These are phyloP conservation scores for Coemansia furcata DNA, from an alignment of 192 early-diverging fungal species.

Conservation along the genomic window DNA sequence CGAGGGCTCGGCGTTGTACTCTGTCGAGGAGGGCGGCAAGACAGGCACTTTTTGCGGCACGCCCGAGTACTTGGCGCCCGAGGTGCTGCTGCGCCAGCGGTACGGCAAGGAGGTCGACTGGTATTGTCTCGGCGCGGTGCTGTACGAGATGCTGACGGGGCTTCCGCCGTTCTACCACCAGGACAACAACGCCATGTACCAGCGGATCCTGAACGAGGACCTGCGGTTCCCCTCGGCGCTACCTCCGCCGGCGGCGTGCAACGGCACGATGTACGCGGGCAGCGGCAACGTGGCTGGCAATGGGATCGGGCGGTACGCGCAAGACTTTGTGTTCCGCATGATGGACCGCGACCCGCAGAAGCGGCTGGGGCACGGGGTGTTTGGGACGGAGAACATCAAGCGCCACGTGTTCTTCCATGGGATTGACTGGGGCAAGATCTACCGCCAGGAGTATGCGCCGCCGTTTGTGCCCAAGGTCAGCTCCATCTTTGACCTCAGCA, in stretches of 20 bases:
- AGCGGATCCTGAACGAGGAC: slow-evolving; percentile 42
- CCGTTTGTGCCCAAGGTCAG: slow-evolving; percentile 68
- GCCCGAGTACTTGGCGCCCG: slow-evolving; percentile 72
- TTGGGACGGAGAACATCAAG: slow-evolving; percentile 61
- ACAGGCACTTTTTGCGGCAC: slow-evolving; percentile 79
- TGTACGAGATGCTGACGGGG: slow-evolving; percentile 65
- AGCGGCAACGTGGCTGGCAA: slow-evolving; percentile 15
- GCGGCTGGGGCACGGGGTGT: slow-evolving; percentile 59
- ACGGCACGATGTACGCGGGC: slow-evolving; percentile 28
- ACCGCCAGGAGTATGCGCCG: slow-evolving; percentile 60
- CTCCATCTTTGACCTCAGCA: slow-evolving; percentile 51
- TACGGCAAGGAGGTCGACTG: slow-evolving; percentile 73
- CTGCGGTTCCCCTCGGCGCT: slow-evolving; percentile 41
- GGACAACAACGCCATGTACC: slow-evolving; percentile 52
- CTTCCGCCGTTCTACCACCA: slow-evolving; percentile 63
- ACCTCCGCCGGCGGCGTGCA: slow-evolving; percentile 29
- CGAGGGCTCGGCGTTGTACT: slow-evolving; percentile 59
- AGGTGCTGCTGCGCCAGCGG: slow-evolving; percentile 62
- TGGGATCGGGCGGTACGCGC: slow-evolving; percentile 27
- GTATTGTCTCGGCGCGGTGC: slow-evolving; percentile 75
- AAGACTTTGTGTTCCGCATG: slow-evolving; percentile 54
- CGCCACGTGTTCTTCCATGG: slow-evolving; percentile 62
- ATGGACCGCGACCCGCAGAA: slow-evolving; percentile 62
- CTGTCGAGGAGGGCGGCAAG: slow-evolving; percentile 57
- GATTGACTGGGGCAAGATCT: slow-evolving; percentile 65